Conservation (phyloP, 225 moss, liverwort and hornwort genomes). For the Sphagnum tenellum region DNA sequence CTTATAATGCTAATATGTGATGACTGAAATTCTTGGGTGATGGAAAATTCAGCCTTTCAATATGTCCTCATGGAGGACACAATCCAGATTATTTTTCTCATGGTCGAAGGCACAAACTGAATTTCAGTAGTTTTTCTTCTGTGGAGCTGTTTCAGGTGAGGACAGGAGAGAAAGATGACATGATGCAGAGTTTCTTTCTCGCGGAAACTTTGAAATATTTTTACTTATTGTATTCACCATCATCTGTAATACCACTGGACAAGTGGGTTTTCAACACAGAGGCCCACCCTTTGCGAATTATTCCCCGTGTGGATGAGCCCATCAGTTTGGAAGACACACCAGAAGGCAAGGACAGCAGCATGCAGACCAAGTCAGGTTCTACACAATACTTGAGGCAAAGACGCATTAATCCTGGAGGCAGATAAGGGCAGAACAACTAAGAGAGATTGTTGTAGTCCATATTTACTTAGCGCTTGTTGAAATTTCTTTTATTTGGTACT, state of each 20-base stretch:
- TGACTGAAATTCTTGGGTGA: not conserved
- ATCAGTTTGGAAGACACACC: conserved; percentile 1
- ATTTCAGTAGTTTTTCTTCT: no score
- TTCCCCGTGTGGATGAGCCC: conserved; percentile 22
- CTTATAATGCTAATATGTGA: not conserved
- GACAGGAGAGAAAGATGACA: conserved; percentile 42
- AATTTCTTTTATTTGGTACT: no score
- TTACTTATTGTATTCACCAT: conserved; percentile 52
- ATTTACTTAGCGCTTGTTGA: no score
- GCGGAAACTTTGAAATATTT: conserved; percentile 61
- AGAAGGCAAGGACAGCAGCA: not conserved
- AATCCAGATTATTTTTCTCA: not conserved
- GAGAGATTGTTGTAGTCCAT: no score
- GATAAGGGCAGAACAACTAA: no score
- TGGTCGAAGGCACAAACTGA: not conserved
- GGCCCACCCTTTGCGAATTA: conserved; percentile 47
- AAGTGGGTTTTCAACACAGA: conserved; percentile 66
- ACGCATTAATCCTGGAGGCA: no score
- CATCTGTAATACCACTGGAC: conserved; percentile 40
- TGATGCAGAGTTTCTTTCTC: conserved; percentile 64
- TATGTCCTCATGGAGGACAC: not conserved
- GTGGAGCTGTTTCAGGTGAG: conserved; percentile 14
- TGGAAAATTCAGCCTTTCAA: not conserved
- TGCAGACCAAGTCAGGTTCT: no score
- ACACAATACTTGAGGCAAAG: no score